Evolutionary conservation across 768 basidiomycete genomes (phyloP).

Genomic region (Astraeus odoratus): DNA sequence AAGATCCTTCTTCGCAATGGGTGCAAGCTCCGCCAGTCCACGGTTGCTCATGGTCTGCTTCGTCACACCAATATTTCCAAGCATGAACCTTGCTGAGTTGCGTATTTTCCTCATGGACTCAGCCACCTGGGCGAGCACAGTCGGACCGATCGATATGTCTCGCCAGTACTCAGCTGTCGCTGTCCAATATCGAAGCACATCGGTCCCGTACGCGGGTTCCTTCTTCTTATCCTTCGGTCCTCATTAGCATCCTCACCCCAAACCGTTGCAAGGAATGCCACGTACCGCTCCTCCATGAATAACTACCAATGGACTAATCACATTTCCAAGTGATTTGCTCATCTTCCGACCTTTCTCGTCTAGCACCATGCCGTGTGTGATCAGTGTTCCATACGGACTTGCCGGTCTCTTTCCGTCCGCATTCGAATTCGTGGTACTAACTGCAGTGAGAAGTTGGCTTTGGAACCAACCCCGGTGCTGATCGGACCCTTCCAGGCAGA

Average conservation of each 20-base stretch:
- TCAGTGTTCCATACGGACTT: slow-evolving; percentile 67
- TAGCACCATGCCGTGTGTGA: slow-evolving; percentile 96
- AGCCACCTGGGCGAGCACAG: slow-evolving; percentile 63
- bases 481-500: slow-evolving; percentile 93
- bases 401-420: slow-evolving; percentile 11
- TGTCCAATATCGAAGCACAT: slow-evolving; percentile 85
- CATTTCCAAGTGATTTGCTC: slow-evolving; percentile 96
- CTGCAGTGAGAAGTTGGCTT: slow-evolving; percentile 80
- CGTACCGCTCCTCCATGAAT: slow-evolving; percentile 71
- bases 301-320: slow-evolving; percentile 76
- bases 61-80: slow-evolving; percentile 60
- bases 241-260: not conserved
- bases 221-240: slow-evolving; percentile 52
- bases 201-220: slow-evolving; percentile 77
- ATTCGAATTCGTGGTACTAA: slow-evolving; percentile 39
- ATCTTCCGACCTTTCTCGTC: slow-evolving; percentile 88
- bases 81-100: slow-evolving; percentile 79
- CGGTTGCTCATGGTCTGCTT: slow-evolving; percentile 6
- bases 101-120: slow-evolving; percentile 79
- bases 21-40: not conserved
- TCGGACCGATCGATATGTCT: slow-evolving; percentile 82
- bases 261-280: slow-evolving; percentile 5
- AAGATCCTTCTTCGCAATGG: slow-evolving; percentile 37
- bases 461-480: slow-evolving; percentile 99
- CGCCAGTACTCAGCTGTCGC: slow-evolving; percentile 86